Conservation (phyloP, 2,329 filamentous ascomycete genomes). For the Chrysosporium queenslandicum region DNA sequence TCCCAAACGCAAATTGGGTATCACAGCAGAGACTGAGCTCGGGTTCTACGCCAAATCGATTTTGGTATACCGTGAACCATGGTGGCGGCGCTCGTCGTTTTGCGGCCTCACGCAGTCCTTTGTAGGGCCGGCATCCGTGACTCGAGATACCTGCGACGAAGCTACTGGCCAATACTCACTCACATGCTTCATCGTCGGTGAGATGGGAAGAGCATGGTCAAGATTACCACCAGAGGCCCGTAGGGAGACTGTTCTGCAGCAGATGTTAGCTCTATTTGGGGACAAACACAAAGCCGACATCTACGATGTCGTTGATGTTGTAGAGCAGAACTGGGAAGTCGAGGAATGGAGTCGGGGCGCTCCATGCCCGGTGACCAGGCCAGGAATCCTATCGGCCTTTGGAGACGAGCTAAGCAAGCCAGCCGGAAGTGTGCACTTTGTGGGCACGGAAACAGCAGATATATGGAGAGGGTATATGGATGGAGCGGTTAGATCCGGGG, state of each 20-base stretch:
- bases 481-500: constrained; percentile 44
- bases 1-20: constrained; percentile 21
- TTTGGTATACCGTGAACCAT: constrained; percentile 32
- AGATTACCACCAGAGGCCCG: constrained; percentile 19
- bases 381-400: constrained; percentile 28
- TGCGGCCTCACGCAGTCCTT: constrained; percentile 34
- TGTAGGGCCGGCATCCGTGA: constrained; percentile 31
- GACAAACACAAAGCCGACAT: constrained; percentile 15
- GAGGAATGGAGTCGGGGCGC: constrained; percentile 33
- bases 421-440: constrained; percentile 41
- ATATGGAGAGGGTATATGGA: constrained; percentile 53
- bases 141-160: constrained; percentile 32
- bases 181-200: constrained; percentile 35
- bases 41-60: constrained; percentile 34
- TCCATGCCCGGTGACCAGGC: constrained; percentile 29
- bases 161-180: constrained; percentile 24
- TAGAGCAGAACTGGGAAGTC: constrained; percentile 30
- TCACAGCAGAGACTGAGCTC: constrained; percentile 25
- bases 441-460: constrained; percentile 44
- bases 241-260: constrained; percentile 23
- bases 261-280: constrained; percentile 26
- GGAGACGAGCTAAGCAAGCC: constrained; percentile 26
- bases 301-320: constrained; percentile 17
- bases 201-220: constrained; percentile 30
- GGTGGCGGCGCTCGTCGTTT: constrained; percentile 24